Evolutionary conservation across 306 rosid species (phyloP).

Genomic region (Cyamopsis tetragonoloba): DNA sequence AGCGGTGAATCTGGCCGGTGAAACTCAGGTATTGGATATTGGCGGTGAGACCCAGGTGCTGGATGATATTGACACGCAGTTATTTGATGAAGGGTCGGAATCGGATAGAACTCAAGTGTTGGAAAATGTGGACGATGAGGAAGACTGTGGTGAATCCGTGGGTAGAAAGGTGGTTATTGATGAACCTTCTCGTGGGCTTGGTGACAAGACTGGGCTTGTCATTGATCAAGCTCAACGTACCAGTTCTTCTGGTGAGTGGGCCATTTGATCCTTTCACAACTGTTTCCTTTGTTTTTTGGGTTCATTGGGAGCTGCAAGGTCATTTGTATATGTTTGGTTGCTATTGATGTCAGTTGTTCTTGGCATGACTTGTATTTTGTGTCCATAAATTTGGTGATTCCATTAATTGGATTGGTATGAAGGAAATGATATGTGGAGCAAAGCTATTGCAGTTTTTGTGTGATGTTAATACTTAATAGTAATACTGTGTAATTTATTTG

Average conservation of each 20-base stretch:
- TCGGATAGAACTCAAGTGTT: conserved; percentile 52
- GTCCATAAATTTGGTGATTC: not conserved
- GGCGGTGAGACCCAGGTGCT: conserved; percentile 41
- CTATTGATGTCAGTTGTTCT: too few relatives aligned
- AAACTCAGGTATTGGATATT: conserved; percentile 49
- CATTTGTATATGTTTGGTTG: not conserved
- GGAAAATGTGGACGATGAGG: conserved; percentile 33
- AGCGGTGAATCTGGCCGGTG: conserved; percentile 40
- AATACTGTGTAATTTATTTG: not conserved
- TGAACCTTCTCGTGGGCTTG: not conserved
- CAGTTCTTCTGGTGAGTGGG: conserved; percentile 51
- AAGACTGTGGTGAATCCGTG: not conserved
- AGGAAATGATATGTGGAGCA: not conserved
- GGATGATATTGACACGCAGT: conserved; percentile 50
- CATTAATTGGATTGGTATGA: not conserved
- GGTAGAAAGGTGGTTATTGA: conserved; percentile 16
- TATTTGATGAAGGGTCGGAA: conserved; percentile 46
- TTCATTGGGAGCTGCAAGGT: not conserved
- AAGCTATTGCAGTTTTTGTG: not conserved
- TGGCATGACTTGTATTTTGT: not conserved
- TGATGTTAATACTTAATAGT: too few relatives aligned
- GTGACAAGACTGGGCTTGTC: conserved; percentile 19
- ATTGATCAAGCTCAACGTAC: conserved; percentile 13
- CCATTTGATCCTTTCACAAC: conserved; percentile 12
- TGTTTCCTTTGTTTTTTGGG: not conserved